Evolutionary conservation across 495 filamentous ascomycete genomes (phyloP).

Genomic region (Recurvomyces mirabilis): DNA sequence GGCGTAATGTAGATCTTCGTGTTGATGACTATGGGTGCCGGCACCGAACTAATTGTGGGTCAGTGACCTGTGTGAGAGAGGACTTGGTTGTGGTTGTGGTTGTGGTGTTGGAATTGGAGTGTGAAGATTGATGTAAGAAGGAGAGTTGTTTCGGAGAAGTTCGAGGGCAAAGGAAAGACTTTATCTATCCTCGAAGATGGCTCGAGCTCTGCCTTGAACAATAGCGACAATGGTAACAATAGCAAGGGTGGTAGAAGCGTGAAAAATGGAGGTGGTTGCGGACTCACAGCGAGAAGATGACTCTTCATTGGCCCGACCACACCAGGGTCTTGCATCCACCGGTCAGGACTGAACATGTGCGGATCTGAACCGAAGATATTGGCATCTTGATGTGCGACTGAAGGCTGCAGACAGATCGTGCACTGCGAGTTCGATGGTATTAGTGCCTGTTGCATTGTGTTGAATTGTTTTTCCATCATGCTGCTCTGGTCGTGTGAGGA

Average conservation of each 20-base stretch:
- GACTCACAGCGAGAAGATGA: background rate
- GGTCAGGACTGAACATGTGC: background rate
- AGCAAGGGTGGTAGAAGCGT: background rate
- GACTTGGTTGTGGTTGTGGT: background rate
- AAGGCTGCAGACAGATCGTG: slow-evolving; percentile 4
- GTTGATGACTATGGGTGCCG: background rate
- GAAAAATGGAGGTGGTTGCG: background rate
- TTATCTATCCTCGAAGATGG: background rate
- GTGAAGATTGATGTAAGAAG: background rate
- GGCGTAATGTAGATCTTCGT: slow-evolving; percentile 2
- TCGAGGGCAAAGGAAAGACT: background rate
- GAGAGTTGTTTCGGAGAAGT: too few relatives aligned
- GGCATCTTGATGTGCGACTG: background rate
- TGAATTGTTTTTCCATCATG: too few relatives aligned
- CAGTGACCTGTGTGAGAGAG: background rate
- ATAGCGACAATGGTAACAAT: slow-evolving; percentile 6
- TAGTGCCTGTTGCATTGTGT: background rate
- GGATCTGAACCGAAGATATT: background rate
- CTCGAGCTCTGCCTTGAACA: background rate
- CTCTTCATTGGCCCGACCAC: background rate
- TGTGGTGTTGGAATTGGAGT: background rate
- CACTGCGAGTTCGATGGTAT: background rate
- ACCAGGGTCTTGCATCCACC: slow-evolving; percentile 5
- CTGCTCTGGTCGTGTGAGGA: too few relatives aligned
- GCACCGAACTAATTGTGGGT: slow-evolving; percentile 1